phyloP scores from a whole-genome alignment of 192 early-diverging fungal species.

The Coemansia reversa region DNA sequence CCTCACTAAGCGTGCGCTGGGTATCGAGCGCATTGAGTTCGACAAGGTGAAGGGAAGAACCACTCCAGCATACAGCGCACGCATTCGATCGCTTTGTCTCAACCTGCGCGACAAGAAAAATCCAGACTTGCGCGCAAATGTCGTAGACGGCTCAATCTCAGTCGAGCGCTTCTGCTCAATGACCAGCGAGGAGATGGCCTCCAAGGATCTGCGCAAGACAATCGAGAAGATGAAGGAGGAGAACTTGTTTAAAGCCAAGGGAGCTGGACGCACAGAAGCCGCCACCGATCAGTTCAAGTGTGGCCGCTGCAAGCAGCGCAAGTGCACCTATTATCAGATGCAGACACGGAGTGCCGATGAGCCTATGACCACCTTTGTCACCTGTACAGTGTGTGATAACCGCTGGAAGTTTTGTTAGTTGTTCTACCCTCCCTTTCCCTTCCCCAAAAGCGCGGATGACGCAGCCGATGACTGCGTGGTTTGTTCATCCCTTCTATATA shows the following conservation, averaged over 20 bases:
- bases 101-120: conserved; percentile 80
- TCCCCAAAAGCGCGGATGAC: not conserved
- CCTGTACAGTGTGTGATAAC: conserved; percentile 81
- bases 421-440: not conserved
- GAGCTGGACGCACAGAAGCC: conserved; percentile 69
- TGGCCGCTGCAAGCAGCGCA: conserved; percentile 86
- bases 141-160: conserved; percentile 68
- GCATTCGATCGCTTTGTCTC: conserved; percentile 72
- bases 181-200: conserved; percentile 89
- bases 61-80: conserved; percentile 66
- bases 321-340: conserved; percentile 92
- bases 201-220: conserved; percentile 73
- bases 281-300: conserved; percentile 94
- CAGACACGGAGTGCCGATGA: conserved; percentile 97
- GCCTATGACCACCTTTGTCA: conserved; percentile 98
- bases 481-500: no score
- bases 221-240: conserved; percentile 70
- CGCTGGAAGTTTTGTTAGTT: conserved; percentile 70
- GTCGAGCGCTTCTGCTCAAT: conserved; percentile 73
- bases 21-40: conserved; percentile 66
- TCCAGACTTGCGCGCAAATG: conserved; percentile 66
- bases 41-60: conserved; percentile 50
- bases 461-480: no score
- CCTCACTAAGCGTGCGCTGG: conserved; percentile 55
- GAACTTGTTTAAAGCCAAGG: conserved; percentile 74